Conservation (phyloP, 106 monocot species). For the Platanthera guangdongensis region DNA sequence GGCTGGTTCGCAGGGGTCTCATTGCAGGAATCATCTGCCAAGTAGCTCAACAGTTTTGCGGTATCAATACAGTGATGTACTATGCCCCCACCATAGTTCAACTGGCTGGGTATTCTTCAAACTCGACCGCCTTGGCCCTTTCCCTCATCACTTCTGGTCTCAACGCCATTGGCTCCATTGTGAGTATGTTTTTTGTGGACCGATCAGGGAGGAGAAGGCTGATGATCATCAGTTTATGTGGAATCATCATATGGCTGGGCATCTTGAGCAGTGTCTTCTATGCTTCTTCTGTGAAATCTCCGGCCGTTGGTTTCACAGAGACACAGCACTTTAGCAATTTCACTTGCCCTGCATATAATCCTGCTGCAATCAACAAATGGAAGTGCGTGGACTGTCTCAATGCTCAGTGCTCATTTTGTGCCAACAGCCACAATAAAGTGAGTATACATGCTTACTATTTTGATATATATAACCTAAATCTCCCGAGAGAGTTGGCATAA, state of each 20-base stretch:
- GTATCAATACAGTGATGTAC: slow-evolving; percentile 93
- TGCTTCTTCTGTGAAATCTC: slow-evolving; percentile 45
- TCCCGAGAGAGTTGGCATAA: too few species aligned
- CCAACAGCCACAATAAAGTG: slow-evolving; percentile 37
- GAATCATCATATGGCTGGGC: slow-evolving; percentile 48
- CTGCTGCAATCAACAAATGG: slow-evolving; percentile 28
- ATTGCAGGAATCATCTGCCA: slow-evolving; percentile 60
- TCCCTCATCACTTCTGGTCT: slow-evolving; percentile 80
- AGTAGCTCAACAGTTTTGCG: slow-evolving; percentile 78
- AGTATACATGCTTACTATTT: not conserved
- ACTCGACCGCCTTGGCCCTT: slow-evolving; percentile 64
- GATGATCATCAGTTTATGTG: slow-evolving; percentile 56
- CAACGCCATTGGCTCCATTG: slow-evolving; percentile 64
- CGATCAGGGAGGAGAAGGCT: slow-evolving; percentile 60
- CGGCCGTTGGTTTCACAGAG: slow-evolving; percentile 29
- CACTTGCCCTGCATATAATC: slow-evolving; percentile 42
- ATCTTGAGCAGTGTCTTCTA: slow-evolving; percentile 49
- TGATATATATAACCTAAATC: too few species aligned
- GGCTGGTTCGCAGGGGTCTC: slow-evolving; percentile 55
- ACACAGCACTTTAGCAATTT: slow-evolving; percentile 27
- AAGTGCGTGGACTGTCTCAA: slow-evolving; percentile 57
- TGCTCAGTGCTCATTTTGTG: slow-evolving; percentile 60
- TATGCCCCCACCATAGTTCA: slow-evolving; percentile 91
- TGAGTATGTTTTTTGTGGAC: slow-evolving; percentile 76
- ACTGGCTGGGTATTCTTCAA: slow-evolving; percentile 78